Percentiles rank a stretch among this genome's conserved stretches.
phyloP scores from a whole-genome alignment of 371 early-diverging fungal genomes.

The Blakeslea trispora region DNA sequence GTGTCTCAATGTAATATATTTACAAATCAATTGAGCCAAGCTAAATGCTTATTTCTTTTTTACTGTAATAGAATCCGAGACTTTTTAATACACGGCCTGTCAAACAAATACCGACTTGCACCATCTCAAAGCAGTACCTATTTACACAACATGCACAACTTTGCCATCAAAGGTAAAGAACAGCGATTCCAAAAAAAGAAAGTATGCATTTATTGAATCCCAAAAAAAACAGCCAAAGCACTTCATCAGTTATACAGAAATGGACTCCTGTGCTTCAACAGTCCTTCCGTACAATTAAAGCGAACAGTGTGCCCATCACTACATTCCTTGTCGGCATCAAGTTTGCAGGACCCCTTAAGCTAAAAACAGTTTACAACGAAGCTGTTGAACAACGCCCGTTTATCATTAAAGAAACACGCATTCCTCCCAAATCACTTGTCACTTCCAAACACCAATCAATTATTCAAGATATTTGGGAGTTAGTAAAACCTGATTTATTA shows the following conservation, averaged over 20 bases:
- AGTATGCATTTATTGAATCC: too few relatives aligned
- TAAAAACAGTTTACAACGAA: slow-evolving; percentile 24
- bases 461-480: slow-evolving; percentile 41
- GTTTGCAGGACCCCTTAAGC: slow-evolving; percentile 2
- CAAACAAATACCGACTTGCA: background rate
- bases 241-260: too few relatives aligned
- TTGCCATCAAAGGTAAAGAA: background rate
- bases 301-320: slow-evolving; percentile 7
- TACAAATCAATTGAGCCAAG: background rate
- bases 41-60: too few relatives aligned
- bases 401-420: slow-evolving; percentile 10
- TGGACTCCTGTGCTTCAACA: background rate
- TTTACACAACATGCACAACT: background rate
- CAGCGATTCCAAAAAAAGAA: background rate
- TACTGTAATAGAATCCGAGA: background rate
- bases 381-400: slow-evolving; percentile 8
- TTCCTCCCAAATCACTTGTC: slow-evolving; percentile 6
- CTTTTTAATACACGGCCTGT: background rate
- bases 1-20: slow-evolving; percentile 11
- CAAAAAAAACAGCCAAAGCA: too few relatives aligned
- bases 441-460: slow-evolving; percentile 15
- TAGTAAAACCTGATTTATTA: slow-evolving; percentile 58
- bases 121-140: background rate
- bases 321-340: slow-evolving; percentile 16
- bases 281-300: slow-evolving; percentile 1